A percentile compares a stretch with the other conserved stretches of the same genome.
phyloP scores from a whole-genome alignment of 164 flowering plant genomes.

The Aristolochia fimbriata region DNA sequence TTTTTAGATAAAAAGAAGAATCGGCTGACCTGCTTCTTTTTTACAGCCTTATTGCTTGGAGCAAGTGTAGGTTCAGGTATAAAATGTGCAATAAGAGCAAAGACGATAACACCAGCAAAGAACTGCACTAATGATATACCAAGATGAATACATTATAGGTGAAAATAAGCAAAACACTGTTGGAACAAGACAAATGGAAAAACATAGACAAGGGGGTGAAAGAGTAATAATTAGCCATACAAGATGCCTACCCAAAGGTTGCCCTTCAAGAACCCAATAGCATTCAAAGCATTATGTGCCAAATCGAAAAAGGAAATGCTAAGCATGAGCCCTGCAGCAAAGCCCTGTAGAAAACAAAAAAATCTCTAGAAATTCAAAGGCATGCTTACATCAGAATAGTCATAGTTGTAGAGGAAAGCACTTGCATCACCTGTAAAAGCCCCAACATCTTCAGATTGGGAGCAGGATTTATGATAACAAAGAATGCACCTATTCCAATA shows the following conservation, averaged over 20 bases:
- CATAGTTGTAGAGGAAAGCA: not conserved
- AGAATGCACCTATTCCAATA: constrained; percentile 67
- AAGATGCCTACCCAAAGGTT: constrained; percentile 70
- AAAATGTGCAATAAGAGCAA: constrained; percentile 59
- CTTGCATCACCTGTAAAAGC: constrained; percentile 61
- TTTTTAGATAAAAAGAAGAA: not conserved
- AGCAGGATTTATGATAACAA: constrained; percentile 57
- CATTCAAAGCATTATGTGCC: constrained; percentile 92
- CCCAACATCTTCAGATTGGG: constrained; percentile 97
- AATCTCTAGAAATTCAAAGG: not conserved
- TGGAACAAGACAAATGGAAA: no score
- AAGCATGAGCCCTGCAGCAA: constrained; percentile 97
- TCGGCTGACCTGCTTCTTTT: constrained; percentile 6
- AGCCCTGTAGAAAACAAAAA: constrained; percentile 46
- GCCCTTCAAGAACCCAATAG: constrained; percentile 86
- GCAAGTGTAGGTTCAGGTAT: constrained; percentile 81
- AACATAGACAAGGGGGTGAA: no score
- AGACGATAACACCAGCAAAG: constrained; percentile 85
- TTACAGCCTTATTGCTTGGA: constrained; percentile 18
- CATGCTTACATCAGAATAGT: not conserved
- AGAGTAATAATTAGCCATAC: not conserved
- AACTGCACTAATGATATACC: constrained; percentile 37
- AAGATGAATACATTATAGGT: not conserved
- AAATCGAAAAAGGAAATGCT: constrained; percentile 94
- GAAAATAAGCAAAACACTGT: no score